Evolutionary conservation across 2,329 filamentous ascomycete genomes (phyloP), one percentile per base, ranked within the genome.

Genomic region (Colletotrichum filicis): DNA sequence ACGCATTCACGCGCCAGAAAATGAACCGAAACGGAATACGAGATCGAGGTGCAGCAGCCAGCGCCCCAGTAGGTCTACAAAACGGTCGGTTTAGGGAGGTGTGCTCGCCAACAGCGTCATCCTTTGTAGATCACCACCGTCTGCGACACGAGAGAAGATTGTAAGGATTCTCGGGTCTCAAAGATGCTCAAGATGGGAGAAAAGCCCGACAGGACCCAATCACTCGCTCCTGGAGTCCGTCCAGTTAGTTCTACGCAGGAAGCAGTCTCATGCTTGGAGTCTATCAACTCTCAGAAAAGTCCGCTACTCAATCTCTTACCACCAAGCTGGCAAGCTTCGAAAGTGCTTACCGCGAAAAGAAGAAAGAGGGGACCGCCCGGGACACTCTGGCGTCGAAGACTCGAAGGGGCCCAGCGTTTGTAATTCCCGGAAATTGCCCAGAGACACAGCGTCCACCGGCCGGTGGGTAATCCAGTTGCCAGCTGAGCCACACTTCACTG

Each of bases 1-100:
- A 8, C 42, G 16, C 58, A 49, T 28, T 16, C 49, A n/a, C 8
- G 26, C 24, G 24, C 24, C 28, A 62, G 11, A 62, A 22, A 19
- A 56, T 26, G 65, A 55, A 5, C 28, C 56, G 30, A 42, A 60
- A 28, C 46, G 19, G 55, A 67, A 71, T 71, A 71, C 68, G 68
- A 71, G 68, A 22, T 49, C 68, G 64, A 71, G 68, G 42, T 49
- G 42, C 42, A 49, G 42, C 42, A n/a, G 19, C 42, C 57, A 57
- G 68, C 68, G 37, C 37, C 37, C 35, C 37, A 42, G 37, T 19
- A 71, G 4, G 28, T 26, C 60, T 63, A 12, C 66, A 63, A 26
- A 63, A 24, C 24, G 14, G 61, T 63, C 14, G 46, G 24, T 63
- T n/a, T n/a, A 32, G 42, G 37, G 26, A 30, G 37, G 42, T 22